Evolutionary conservation across 176 grass and related monocot species (phyloP), one percentile per base, ranked within the genome.

Genomic region (Raddia distichophylla): DNA sequence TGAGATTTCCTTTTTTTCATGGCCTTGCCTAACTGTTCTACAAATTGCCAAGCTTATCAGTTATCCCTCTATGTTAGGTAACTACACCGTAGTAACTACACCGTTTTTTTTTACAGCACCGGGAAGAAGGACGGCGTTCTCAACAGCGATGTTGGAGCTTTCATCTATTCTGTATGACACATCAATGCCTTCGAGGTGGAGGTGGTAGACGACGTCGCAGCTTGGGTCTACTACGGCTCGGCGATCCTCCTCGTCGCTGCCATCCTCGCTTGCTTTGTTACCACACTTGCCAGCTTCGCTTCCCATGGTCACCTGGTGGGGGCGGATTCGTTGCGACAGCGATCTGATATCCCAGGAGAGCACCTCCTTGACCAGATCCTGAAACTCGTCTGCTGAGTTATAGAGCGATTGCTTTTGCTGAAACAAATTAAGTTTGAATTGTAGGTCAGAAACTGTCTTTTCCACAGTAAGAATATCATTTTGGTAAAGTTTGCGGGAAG

Each of bases 321-420:
- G 94, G 2, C 80, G 82, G 52, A 60, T 87, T 58, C 84, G 85
- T 73, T 98, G 95, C 60, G 90, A 98, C 61, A 98, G 19, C 0
- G 95, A 98, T 51, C 95, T 93, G 51, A 98, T 98, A 72, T 98
- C 92, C 95, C 92, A 94, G 64, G 88, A 79, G 64, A 98, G 90
- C 3, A 94, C 90, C 65, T 98, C 86, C 60, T 88, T 91, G 63
- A 98, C 88, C 50, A 98, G 75, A 47, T 74, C 75, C 81, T 86
- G 88, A 33, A 98, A 91, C 76, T 94, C 90, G 11, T 89, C 92
- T 52, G 77, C 67, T 72, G 92, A 93, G 54, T 77, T 71, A 32
- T 94, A 98, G 40, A 91, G 83, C 12, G 90, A 93, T 53, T 84
- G 74, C 33, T 83, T 89, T 84, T 87, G 78, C 92, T 94, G 84